Percentiles rank a stretch among this genome's conserved stretches.
phyloP scores from a whole-genome alignment of 2,329 filamentous ascomycete species.

The Blastomyces silverae region DNA sequence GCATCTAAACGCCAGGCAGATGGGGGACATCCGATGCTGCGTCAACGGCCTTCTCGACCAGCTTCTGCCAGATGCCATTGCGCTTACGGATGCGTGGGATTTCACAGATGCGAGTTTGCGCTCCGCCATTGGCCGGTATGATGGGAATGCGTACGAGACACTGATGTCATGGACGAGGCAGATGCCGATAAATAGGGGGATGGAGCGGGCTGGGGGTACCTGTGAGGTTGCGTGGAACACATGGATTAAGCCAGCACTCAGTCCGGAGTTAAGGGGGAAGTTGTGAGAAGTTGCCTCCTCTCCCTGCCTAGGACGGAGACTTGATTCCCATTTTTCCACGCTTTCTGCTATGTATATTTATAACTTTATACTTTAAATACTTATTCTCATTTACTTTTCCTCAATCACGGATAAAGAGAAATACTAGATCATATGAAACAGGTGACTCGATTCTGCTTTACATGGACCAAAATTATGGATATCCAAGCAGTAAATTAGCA shows the following conservation, averaged over 20 bases:
- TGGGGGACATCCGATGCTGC: conserved; percentile 18
- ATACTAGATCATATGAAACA: background rate
- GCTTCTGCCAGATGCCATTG: conserved; percentile 25
- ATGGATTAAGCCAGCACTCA: conserved; percentile 19
- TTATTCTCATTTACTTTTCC: background rate
- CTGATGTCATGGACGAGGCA: conserved; percentile 27
- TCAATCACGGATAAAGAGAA: background rate
- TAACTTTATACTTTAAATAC: background rate
- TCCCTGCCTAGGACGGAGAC: background rate
- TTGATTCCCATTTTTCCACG: background rate
- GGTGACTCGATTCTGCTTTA: background rate
- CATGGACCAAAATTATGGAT: background rate
- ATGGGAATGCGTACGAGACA: conserved; percentile 24
- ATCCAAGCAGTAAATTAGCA: background rate
- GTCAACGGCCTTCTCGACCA: conserved; percentile 20
- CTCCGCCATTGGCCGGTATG: conserved; percentile 22
- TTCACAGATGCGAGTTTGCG: conserved; percentile 24
- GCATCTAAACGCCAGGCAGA: conserved; percentile 23
- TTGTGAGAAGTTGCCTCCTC: conserved; percentile 15
- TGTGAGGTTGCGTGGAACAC: conserved; percentile 22
- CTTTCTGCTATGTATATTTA: background rate
- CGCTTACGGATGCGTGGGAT: conserved; percentile 25
- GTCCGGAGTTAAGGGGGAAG: conserved; percentile 20
- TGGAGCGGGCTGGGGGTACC: conserved; percentile 18
- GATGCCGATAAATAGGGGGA: conserved; percentile 25